These are phyloP conservation scores for Osmanthus fragrans DNA, from an alignment of 257 asterid genomes.

Conservation along the genomic window DNA sequence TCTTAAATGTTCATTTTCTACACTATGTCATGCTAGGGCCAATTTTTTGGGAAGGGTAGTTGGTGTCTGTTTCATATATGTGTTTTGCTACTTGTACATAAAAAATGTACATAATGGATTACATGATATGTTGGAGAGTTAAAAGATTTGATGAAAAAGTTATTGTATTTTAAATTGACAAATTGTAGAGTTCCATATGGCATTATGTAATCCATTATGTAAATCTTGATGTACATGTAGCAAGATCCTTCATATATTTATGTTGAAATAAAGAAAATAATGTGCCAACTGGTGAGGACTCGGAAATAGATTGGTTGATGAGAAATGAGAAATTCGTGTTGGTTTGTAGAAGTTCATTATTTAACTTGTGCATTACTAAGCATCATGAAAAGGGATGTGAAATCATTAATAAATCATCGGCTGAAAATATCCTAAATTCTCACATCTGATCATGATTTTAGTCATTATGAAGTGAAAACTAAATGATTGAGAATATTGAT, in stretches of 20 bases:
- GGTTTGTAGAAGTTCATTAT: not conserved
- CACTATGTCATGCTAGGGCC: not conserved
- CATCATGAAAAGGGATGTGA: not conserved
- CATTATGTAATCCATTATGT: too few species aligned
- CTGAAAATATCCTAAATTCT: not conserved
- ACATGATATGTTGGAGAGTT: too few species aligned
- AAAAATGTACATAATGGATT: too few species aligned
- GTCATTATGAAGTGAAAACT: not conserved
- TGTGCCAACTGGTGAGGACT: not conserved
- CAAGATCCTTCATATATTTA: not conserved
- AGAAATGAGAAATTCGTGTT: not conserved
- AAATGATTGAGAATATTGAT: not conserved
- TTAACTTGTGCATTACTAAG: not conserved
- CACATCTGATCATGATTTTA: not conserved
- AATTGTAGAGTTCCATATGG: too few species aligned
- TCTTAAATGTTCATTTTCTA: not conserved
- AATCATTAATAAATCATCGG: not conserved
- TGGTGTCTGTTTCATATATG: not conserved
- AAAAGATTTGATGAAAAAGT: too few species aligned
- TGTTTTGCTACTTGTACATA: too few species aligned
- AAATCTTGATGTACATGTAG: too few species aligned
- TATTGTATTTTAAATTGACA: too few species aligned
- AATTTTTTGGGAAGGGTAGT: not conserved
- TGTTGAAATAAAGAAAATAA: not conserved
- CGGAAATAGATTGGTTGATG: not conserved